phyloP scores from a whole-genome alignment of 2,329 filamentous ascomycete genomes.

The Botryotinia calthae region DNA sequence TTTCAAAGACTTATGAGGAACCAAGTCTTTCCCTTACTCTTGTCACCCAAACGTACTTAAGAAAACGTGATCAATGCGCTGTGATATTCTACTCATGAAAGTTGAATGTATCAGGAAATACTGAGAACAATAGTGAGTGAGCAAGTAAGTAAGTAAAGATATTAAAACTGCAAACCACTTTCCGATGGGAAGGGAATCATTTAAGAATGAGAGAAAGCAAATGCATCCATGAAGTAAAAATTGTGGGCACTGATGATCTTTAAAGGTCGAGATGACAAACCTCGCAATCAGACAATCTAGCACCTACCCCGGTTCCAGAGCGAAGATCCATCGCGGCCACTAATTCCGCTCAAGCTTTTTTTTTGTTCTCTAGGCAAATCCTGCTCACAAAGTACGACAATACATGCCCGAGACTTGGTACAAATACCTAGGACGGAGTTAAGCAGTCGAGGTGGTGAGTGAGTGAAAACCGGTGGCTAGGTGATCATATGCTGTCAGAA shows the following conservation, averaged over 20 bases:
- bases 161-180: neutral
- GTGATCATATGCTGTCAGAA: neutral
- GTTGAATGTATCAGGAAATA: neutral
- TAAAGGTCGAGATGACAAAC: slow-evolving; percentile 6
- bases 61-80: neutral
- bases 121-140: neutral
- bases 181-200: neutral
- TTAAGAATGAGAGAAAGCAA: neutral
- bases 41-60: neutral
- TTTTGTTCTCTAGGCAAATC: neutral
- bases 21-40: neutral
- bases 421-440: neutral
- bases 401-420: neutral
- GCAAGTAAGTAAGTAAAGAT: neutral
- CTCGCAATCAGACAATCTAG: slow-evolving; percentile 2
- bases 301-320: neutral
- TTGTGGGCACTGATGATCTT: neutral
- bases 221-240: neutral
- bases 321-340: neutral
- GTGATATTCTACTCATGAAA: neutral
- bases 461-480: neutral
- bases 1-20: neutral
- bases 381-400: neutral
- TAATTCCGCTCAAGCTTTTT: neutral
- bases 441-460: too few relatives aligned